These are phyloP conservation scores for Pisolithus orientalis DNA, from an alignment of 768 basidiomycete genomes.

Conservation along the genomic window DNA sequence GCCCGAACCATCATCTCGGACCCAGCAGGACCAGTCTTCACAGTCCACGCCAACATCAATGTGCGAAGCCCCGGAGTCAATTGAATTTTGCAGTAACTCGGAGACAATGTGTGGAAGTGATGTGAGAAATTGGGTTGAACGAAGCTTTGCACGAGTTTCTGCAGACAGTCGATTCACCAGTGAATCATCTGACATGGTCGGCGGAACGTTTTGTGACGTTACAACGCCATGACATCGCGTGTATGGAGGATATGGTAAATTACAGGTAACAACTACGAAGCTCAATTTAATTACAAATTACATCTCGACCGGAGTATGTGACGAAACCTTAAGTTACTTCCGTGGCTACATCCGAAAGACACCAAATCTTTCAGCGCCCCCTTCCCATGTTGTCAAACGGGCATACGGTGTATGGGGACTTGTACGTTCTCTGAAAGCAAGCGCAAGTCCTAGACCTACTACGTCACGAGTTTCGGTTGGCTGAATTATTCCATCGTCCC, in stretches of 20 bases:
- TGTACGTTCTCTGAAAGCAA: conserved; percentile 50
- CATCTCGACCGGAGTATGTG: too few relatives aligned
- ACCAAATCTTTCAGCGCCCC: conserved; percentile 67
- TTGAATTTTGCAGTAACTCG: conserved; percentile 84
- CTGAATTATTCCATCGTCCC: conserved; percentile 90
- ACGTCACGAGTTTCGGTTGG: conserved; percentile 87
- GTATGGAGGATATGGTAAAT: neutral
- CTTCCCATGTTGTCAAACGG: conserved; percentile 60
- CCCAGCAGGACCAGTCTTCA: conserved; percentile 77
- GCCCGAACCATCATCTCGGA: conserved; percentile 80
- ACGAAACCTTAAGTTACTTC: neutral
- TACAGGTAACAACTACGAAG: too few relatives aligned
- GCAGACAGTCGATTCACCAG: conserved; percentile 41
- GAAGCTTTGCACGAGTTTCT: conserved; percentile 62
- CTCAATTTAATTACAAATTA: too few relatives aligned
- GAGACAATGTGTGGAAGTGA: conserved; percentile 73
- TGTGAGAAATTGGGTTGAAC: conserved; percentile 81
- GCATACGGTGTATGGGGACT: conserved; percentile 6
- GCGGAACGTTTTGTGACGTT: conserved; percentile 9
- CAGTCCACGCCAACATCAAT: conserved; percentile 72
- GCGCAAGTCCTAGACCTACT: conserved; percentile 78
- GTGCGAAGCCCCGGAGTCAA: conserved; percentile 70
- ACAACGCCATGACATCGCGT: conserved; percentile 11
- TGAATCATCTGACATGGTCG: conserved; percentile 15
- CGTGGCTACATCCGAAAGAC: conserved; percentile 80